phyloP scores from a whole-genome alignment of 495 filamentous ascomycete species.

The Bacidia rubella region DNA sequence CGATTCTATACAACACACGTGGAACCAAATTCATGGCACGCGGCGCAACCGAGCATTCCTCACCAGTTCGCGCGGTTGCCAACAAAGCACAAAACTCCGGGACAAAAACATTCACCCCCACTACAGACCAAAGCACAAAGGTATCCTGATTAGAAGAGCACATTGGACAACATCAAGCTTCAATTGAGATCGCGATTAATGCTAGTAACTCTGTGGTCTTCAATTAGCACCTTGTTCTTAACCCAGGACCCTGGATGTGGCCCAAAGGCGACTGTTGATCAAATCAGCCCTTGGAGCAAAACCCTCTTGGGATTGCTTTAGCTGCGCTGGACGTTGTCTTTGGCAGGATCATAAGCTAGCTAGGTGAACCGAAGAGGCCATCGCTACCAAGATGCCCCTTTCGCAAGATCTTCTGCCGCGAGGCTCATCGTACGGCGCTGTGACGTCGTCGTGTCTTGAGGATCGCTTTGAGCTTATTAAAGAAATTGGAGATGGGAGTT shows the following conservation, averaged over 20 bases:
- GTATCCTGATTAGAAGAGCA: not conserved
- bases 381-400: conserved; percentile 57
- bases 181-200: not conserved
- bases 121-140: not conserved
- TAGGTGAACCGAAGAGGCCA: no score
- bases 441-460: conserved; percentile 44
- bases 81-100: not conserved
- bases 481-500: conserved; percentile 97
- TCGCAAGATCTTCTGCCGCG: conserved; percentile 49
- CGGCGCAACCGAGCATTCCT: conserved; percentile 13
- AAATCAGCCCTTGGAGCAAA: no score
- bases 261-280: no score
- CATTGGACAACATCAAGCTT: not conserved
- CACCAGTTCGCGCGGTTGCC: not conserved
- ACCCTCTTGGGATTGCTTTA: no score
- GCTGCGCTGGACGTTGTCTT: no score
- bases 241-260: no score
- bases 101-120: not conserved
- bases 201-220: no score
- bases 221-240: no score
- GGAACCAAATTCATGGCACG: conserved; percentile 6
- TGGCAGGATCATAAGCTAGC: no score
- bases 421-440: conserved; percentile 35
- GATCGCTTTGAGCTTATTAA: conserved; percentile 95
- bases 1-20: not conserved